phyloP scores from a whole-genome alignment of 2,329 filamentous ascomycete species.

The Fusarium proliferatum region DNA sequence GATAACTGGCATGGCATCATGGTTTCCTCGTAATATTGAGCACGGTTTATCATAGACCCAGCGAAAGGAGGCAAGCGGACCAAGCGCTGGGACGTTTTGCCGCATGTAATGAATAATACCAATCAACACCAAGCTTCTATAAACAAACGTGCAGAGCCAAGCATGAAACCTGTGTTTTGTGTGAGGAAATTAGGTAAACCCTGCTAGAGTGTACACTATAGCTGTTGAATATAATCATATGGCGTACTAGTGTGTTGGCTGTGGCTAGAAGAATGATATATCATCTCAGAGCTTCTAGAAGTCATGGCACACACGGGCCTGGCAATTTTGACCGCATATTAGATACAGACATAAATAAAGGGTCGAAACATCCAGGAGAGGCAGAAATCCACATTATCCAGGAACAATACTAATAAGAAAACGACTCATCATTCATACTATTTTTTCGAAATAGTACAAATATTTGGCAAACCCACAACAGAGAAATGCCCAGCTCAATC shows the following conservation, averaged over 20 bases:
- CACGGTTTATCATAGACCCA: constrained; percentile 27
- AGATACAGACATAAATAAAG: constrained; percentile 9
- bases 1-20: constrained; percentile 18
- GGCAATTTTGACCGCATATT: neutral
- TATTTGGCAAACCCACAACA: neutral
- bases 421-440: neutral
- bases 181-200: neutral
- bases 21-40: constrained; percentile 22
- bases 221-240: neutral
- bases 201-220: neutral
- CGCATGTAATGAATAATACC: constrained; percentile 43
- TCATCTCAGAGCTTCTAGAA: constrained; percentile 8
- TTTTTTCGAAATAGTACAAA: constrained; percentile 13
- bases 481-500: neutral
- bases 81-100: constrained; percentile 56
- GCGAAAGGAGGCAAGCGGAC: constrained; percentile 46
- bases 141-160: constrained; percentile 5
- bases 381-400: neutral
- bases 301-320: neutral
- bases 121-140: constrained; percentile 15
- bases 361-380: neutral
- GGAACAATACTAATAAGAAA: constrained; percentile 8
- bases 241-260: neutral
- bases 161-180: neutral
- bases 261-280: constrained; percentile 21